Percentiles rank a stretch among this genome's conserved stretches.
Conservation (phyloP, 208 protist genomes). For the Crithidia bombi region DNA sequence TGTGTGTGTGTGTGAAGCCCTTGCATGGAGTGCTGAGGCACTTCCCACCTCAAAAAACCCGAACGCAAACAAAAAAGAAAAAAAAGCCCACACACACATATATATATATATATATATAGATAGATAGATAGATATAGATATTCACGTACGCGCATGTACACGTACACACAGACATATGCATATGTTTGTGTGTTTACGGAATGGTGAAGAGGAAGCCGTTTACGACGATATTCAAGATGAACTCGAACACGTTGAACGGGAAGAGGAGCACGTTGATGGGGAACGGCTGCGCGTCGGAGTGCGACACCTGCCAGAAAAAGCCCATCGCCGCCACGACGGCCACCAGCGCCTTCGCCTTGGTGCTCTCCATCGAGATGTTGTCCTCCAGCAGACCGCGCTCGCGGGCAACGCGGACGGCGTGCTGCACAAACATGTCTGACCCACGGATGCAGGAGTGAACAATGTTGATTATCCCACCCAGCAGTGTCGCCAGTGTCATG, state of each 20-base stretch:
- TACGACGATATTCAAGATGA: slow-evolving; percentile 36
- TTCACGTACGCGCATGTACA: too few relatives aligned
- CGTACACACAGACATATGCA: too few relatives aligned
- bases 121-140: too few relatives aligned
- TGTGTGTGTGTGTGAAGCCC: too few relatives aligned
- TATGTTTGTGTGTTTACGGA: slow-evolving; percentile 4
- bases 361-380: slow-evolving; percentile 41
- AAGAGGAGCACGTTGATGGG: slow-evolving; percentile 79
- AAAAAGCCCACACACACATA: too few relatives aligned
- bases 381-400: slow-evolving; percentile 50
- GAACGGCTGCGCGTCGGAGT: slow-evolving; percentile 65
- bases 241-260: slow-evolving; percentile 65
- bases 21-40: too few relatives aligned
- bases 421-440: slow-evolving; percentile 51
- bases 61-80: slow-evolving; percentile 5
- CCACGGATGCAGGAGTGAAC: slow-evolving; percentile 73
- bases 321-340: slow-evolving; percentile 60
- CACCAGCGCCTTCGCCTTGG: slow-evolving; percentile 48
- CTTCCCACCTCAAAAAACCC: too few relatives aligned
- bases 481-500: slow-evolving; percentile 44
- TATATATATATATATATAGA: too few relatives aligned
- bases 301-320: slow-evolving; percentile 73
- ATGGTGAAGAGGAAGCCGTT: slow-evolving; percentile 39
- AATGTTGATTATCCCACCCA: slow-evolving; percentile 45
- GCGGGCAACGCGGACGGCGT: slow-evolving; percentile 42